Evolutionary conservation across 805 yeast genomes (phyloP).

Genomic region (Zygoascus flipseniorum): DNA sequence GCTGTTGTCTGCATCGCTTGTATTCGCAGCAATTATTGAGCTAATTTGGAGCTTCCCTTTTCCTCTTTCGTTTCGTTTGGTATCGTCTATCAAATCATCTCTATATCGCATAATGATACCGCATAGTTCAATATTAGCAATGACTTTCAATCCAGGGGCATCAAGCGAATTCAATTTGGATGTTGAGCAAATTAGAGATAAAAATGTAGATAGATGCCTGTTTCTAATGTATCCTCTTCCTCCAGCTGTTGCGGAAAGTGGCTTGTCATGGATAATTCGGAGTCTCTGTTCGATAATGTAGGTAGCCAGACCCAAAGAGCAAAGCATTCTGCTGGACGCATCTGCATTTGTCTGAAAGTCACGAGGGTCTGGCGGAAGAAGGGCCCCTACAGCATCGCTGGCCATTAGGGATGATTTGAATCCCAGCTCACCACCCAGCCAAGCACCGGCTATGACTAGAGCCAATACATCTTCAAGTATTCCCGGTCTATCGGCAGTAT

Average conservation of each 20-base stretch:
- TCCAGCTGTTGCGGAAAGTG: background rate
- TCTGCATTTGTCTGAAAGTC: background rate
- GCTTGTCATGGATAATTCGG: slow-evolving; percentile 15
- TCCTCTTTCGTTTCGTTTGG: slow-evolving; percentile 2
- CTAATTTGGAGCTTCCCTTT: background rate
- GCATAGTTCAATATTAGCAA: slow-evolving; percentile 19
- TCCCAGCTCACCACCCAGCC: slow-evolving; percentile 20
- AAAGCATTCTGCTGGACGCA: background rate
- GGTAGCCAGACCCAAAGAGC: slow-evolving; percentile 16
- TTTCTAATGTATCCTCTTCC: slow-evolving; percentile 1
- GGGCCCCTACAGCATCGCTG: slow-evolving; percentile 11
- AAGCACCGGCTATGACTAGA: slow-evolving; percentile 15
- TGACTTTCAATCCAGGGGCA: slow-evolving; percentile 10
- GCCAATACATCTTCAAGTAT: slow-evolving; percentile 11
- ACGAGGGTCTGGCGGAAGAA: slow-evolving; percentile 8
- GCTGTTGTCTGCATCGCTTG: background rate
- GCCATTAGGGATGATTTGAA: slow-evolving; percentile 13
- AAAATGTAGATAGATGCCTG: slow-evolving; percentile 5
- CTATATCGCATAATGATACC: slow-evolving; percentile 15
- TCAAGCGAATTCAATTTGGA: background rate
- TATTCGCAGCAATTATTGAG: background rate
- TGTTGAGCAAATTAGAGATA: slow-evolving; percentile 1
- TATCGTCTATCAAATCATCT: slow-evolving; percentile 9
- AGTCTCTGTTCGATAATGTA: slow-evolving; percentile 18
- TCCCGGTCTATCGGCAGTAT: background rate